Evolutionary conservation across 139 green algal species (phyloP), one percentile per base, ranked within the genome.

Genomic region (Closterium sp.): DNA sequence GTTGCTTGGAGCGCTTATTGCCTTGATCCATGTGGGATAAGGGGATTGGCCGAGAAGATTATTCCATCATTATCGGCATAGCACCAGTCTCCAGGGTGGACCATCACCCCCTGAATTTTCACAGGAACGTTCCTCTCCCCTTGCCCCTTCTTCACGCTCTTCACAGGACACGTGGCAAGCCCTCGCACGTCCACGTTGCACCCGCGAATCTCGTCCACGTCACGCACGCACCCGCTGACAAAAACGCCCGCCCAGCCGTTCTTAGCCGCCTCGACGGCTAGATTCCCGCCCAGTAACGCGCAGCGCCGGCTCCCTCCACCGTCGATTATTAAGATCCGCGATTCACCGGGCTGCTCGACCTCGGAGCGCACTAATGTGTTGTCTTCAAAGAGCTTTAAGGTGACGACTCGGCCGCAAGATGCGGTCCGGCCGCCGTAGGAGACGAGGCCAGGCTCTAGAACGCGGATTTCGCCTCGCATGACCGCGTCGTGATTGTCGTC

Each of bases 181-280:
- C 88, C 90, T 31, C 90, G n/a, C 33, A 93, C 90, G 30, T 89
- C 90, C 31, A 93, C 32, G 21, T 93, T 64, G 87, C 90, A 93
- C 10, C 25, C 88, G 7, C 89, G n/a, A 88, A 99, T 98, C 95
- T 98, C 97, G 19, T 95, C 96, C 4, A 95, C 97, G 95, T 99
- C 98, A 32, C 98, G 93, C 81, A 99, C 97, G 96, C 97, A 99
- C 81, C 98, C 98, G 91, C 98, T 96, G 84, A 99, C 95, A 90
- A 99, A 96, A 92, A 99, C 97, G 83, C 98, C 94, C 12, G 31
- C 38, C 97, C 98, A 99, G 31, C 97, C 97, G 89, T 99, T 99
- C 84, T 97, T 97, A 31, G 33, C 91, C 12, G 90, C 94, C 4
- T 87, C 33, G 21, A 36, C 87, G 6, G 97, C 98, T 25, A 99